These are phyloP conservation scores for Tuber microsphaerosporum DNA, from an alignment of 495 filamentous ascomycete genomes.

Conservation along the genomic window DNA sequence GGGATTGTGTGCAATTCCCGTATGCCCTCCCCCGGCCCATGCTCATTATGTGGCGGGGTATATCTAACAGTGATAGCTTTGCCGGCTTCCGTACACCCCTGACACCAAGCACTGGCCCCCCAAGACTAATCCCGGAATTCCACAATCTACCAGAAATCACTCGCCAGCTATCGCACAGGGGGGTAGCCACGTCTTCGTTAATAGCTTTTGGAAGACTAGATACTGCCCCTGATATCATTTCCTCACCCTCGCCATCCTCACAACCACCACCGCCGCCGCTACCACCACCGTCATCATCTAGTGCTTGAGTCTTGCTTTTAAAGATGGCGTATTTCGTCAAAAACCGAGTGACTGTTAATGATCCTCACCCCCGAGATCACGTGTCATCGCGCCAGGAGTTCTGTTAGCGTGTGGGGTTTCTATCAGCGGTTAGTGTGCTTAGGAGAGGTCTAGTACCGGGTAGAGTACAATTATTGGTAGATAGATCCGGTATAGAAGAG, in stretches of 20 bases:
- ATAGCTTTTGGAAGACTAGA: not conserved
- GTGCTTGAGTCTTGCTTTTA: not conserved
- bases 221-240: not conserved
- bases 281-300: not conserved
- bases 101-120: not conserved
- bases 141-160: constrained; percentile 16
- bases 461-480: not conserved
- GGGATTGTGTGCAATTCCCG: constrained; percentile 21
- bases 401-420: not conserved
- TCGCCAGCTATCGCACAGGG: constrained; percentile 3
- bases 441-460: not conserved
- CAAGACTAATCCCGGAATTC: constrained; percentile 13
- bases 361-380: not conserved
- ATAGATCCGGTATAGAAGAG: not conserved
- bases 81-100: constrained; percentile 16
- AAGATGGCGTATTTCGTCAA: not conserved
- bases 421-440: not conserved
- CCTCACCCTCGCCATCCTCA: not conserved
- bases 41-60: not conserved
- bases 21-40: not conserved
- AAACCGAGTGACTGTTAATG: not conserved
- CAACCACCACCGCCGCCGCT: no score
- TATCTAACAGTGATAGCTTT: constrained; percentile 10
- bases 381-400: not conserved
- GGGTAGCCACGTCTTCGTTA: not conserved